Conservation (phyloP, 2,329 filamentous ascomycete genomes). For the Lachnellula occidentalis region DNA sequence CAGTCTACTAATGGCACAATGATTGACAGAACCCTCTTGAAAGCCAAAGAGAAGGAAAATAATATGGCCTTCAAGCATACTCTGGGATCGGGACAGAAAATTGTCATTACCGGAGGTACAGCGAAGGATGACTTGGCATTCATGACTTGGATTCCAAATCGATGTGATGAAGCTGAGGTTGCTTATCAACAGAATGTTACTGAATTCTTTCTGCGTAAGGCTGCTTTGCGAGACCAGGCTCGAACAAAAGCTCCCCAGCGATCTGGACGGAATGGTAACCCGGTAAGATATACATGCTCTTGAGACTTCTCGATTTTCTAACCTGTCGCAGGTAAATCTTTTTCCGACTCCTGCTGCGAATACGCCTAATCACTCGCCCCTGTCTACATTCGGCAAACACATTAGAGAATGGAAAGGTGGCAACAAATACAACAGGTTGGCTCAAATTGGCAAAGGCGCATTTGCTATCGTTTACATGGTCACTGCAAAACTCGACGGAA, state of each 20-base stretch:
- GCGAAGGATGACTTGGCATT: constrained; percentile 63
- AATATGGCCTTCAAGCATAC: constrained; percentile 32
- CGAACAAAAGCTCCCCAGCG: neutral
- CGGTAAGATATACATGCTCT: constrained; percentile 13
- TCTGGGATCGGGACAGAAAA: constrained; percentile 29
- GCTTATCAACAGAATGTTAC: constrained; percentile 64
- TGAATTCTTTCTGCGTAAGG: constrained; percentile 51
- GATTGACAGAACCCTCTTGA: constrained; percentile 69
- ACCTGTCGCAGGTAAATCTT: constrained; percentile 23
- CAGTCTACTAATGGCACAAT: constrained; percentile 93
- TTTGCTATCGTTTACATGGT: constrained; percentile 93
- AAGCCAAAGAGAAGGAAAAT: constrained; percentile 42
- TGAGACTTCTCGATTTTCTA: constrained; percentile 3
- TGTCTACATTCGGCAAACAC: constrained; percentile 26
- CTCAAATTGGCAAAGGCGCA: constrained; percentile 82
- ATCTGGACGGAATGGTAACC: constrained; percentile 15
- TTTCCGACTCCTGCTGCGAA: constrained; percentile 28
- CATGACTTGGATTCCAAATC: constrained; percentile 75
- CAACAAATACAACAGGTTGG: constrained; percentile 74
- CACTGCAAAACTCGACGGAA: constrained; percentile 77
- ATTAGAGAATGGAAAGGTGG: constrained; percentile 76
- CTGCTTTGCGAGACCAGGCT: constrained; percentile 11
- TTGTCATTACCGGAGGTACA: constrained; percentile 28
- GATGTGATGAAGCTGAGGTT: constrained; percentile 59
- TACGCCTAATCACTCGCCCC: constrained; percentile 11